Evolutionary conservation across 2,329 filamentous ascomycete species (phyloP).

Genomic region (Pyrenophora tritici-repentis): DNA sequence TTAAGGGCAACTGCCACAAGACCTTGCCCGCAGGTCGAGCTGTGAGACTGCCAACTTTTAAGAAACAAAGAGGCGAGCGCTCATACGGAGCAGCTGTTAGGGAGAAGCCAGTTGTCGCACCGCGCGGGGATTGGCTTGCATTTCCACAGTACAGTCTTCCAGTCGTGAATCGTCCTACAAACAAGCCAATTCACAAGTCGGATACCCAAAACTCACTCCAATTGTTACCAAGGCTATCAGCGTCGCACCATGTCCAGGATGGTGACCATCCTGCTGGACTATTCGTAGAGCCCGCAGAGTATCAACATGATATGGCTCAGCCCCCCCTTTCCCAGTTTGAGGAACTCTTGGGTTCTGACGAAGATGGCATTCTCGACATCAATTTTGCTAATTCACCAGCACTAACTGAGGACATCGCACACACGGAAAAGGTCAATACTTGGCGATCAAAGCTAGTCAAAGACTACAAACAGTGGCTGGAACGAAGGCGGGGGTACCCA

Average conservation of each 20-base stretch:
- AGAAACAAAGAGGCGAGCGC: conserved; percentile 7
- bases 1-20: not conserved
- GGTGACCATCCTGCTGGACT: too few relatives aligned
- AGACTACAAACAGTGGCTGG: conserved; percentile 23
- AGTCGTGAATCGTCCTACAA: too few relatives aligned
- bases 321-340: conserved; percentile 3
- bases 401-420: not conserved
- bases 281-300: too few relatives aligned
- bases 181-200: too few relatives aligned
- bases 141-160: not conserved
- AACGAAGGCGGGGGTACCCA: conserved; percentile 5
- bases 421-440: conserved; percentile 1
- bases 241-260: too few relatives aligned
- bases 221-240: too few relatives aligned
- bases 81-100: conserved; percentile 6
- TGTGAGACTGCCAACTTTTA: conserved; percentile 8
- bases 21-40: conserved; percentile 15
- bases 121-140: not conserved
- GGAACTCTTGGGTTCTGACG: conserved; percentile 4
- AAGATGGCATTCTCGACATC: conserved; percentile 4
- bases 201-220: too few relatives aligned
- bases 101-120: not conserved
- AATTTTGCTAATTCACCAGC: not conserved
- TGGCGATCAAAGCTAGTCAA: conserved; percentile 22
- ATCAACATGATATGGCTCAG: too few relatives aligned